These are phyloP conservation scores for Lactarius vividus DNA, from an alignment of 768 basidiomycete species.

Conservation along the genomic window DNA sequence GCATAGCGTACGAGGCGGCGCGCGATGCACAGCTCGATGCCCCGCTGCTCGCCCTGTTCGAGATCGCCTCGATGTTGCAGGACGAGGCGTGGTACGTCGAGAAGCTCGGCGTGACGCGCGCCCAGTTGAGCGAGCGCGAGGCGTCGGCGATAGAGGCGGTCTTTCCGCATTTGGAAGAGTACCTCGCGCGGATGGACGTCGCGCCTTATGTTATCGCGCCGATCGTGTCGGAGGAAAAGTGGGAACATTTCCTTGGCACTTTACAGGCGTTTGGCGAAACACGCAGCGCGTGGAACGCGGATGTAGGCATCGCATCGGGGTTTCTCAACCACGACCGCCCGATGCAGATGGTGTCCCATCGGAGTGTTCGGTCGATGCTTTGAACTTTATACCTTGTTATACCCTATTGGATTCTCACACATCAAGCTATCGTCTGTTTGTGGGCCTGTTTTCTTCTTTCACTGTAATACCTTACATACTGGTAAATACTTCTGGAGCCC, in stretches of 20 bases:
- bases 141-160: conserved; percentile 29
- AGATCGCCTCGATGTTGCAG: conserved; percentile 48
- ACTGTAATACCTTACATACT: too few relatives aligned
- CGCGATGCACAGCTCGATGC: conserved; percentile 43
- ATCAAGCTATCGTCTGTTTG: background rate
- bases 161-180: conserved; percentile 28
- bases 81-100: conserved; percentile 63
- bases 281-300: background rate
- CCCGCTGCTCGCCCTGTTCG: conserved; percentile 55
- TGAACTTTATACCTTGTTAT: background rate
- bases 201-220: conserved; percentile 25
- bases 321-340: background rate
- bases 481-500: too few relatives aligned
- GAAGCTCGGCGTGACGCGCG: conserved; percentile 46
- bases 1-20: conserved; percentile 57
- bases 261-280: conserved; percentile 6
- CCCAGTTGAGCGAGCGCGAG: conserved; percentile 39
- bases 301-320: background rate
- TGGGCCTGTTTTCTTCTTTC: background rate
- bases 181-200: conserved; percentile 20
- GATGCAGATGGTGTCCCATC: background rate
- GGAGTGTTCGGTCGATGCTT: conserved; percentile 18
- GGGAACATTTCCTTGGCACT: conserved; percentile 13
- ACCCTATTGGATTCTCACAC: background rate
- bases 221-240: conserved; percentile 28